Evolutionary conservation across 208 protist genomes (phyloP).

Genomic region (Acanthamoeba royreba): DNA sequence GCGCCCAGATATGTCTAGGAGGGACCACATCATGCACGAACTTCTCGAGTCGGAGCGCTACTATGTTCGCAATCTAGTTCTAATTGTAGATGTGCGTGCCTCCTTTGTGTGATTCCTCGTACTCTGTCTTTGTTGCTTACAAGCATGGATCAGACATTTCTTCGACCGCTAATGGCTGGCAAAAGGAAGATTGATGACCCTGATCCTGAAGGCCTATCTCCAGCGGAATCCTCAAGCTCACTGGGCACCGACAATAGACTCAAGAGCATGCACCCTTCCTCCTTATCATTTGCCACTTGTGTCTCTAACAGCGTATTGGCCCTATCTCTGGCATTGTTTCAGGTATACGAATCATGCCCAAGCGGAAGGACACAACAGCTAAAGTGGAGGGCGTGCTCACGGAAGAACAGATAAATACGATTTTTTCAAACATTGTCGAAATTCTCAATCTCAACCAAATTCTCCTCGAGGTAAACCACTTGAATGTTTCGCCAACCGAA

Average conservation of each 20-base stretch:
- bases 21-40: not conserved
- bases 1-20: not conserved
- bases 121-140: not conserved
- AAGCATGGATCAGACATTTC: not conserved
- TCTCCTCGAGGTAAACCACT: not conserved
- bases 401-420: not conserved
- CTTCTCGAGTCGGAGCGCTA: not conserved
- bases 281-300: not conserved
- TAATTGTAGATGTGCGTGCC: not conserved
- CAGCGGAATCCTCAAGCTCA: not conserved
- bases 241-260: not conserved
- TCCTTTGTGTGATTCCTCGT: not conserved
- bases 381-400: not conserved
- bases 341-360: not conserved
- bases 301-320: not conserved
- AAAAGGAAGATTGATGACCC: not conserved
- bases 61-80: not conserved
- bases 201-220: not conserved
- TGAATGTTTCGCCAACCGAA: not conserved
- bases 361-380: not conserved
- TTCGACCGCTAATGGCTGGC: not conserved
- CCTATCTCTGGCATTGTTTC: not conserved
- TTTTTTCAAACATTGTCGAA: not conserved
- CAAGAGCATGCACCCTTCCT: not conserved
- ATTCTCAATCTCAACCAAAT: not conserved